Evolutionary conservation across 2,329 filamentous ascomycete genomes (phyloP), one percentile per base, ranked within the genome.

Genomic region (Pestalotiopsis sp.): DNA sequence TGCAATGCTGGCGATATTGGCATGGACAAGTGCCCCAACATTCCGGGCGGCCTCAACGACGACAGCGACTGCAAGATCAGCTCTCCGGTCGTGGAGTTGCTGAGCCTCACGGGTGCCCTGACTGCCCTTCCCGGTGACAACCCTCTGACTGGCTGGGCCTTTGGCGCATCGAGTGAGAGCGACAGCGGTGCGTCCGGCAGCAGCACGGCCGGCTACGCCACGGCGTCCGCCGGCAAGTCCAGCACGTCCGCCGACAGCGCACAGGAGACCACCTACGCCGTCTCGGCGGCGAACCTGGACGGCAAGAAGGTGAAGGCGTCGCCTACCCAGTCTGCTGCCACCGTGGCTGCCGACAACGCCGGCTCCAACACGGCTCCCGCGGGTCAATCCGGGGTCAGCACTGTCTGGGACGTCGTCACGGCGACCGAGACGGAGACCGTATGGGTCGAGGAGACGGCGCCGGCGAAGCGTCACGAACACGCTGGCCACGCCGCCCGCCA

Each of bases 21-120:
- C 64, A 90, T 93, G 82, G 86, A 91, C 71, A 83, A 86, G 71
- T 93, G 91, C 81, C 84, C 86, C 4, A 83, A 85, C 58, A 84
- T 92, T 69, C 83, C 83, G 68, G 83, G 84, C 66, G 86, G 86
- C 57, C 72, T 87, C 60, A 89, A 87, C 78, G 78, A 82, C 59
- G 72, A 78, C 69, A 77, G 75, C 57, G 80, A 83, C 68, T 91
- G 89, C 83, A 84, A 81, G 69, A 86, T 88, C 41, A 83, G 84
- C 36, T 81, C 82, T 2, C 75, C 87, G 41, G 75, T 85, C 36
- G 86, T 87, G 73, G 72, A 80, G 36, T 84, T 84, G 20, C 38
- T 67, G 27, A 52, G 57, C 12, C 13, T 67, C n/a, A 77, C 79
- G 9, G 25, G 73, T 25, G 58, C 70, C 36, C 72, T 91, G 71